Conservation (phyloP, 768 basidiomycete genomes). For the Podaxis sp. region DNA sequence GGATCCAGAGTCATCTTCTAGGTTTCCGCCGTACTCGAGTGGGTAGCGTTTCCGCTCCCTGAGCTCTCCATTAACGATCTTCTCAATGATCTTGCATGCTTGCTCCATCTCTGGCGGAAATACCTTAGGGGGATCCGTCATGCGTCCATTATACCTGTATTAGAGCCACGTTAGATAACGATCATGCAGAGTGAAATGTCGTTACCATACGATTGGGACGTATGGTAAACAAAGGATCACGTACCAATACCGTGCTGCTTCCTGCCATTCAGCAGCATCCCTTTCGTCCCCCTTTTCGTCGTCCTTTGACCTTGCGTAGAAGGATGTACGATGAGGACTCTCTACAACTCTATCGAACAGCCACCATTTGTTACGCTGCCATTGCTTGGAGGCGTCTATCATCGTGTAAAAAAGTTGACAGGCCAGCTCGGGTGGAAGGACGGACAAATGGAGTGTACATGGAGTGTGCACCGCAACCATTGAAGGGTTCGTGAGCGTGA, state of each 20-base stretch:
- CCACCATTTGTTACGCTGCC: conserved; percentile 84
- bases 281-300: conserved; percentile 31
- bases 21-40: conserved; percentile 59
- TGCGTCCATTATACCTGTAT: conserved; percentile 77
- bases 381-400: conserved; percentile 57
- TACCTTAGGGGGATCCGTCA: conserved; percentile 49
- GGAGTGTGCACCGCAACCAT: conserved; percentile 71
- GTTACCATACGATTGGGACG: neutral
- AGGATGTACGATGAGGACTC: conserved; percentile 81
- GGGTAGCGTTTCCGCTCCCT: conserved; percentile 56
- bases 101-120: conserved; percentile 78
- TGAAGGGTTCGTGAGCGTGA: conserved; percentile 59
- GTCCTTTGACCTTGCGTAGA: conserved; percentile 57
- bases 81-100: conserved; percentile 71
- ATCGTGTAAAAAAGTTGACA: conserved; percentile 74
- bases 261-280: conserved; percentile 45
- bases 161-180: conserved; percentile 6
- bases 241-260: conserved; percentile 77
- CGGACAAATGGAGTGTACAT: conserved; percentile 68
- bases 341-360: conserved; percentile 80
- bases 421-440: conserved; percentile 75
- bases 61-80: conserved; percentile 70
- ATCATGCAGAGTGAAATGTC: neutral
- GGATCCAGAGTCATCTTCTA: conserved; percentile 12
- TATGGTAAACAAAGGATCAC: conserved; percentile 10